phyloP scores from a whole-genome alignment of 2,329 filamentous ascomycete species.

The Simplicillium aogashimaense region DNA sequence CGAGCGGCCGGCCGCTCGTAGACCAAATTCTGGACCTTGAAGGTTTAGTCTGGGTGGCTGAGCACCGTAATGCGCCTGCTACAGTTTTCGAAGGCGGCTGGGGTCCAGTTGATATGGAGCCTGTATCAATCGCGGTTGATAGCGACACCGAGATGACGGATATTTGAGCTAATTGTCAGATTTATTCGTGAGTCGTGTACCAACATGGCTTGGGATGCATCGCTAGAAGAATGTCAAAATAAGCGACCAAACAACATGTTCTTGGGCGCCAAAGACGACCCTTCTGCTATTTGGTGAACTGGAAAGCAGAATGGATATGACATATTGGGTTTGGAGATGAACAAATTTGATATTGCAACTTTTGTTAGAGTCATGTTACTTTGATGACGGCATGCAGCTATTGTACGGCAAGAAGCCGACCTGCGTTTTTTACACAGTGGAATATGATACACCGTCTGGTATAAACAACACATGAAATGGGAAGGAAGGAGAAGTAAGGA shows the following conservation, averaged over 20 bases:
- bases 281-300: neutral
- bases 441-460: no score
- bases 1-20: constrained; percentile 61
- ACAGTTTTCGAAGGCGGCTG: constrained; percentile 94
- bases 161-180: constrained; percentile 25
- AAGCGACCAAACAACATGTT: constrained; percentile 5
- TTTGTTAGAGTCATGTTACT: no score
- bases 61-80: constrained; percentile 73
- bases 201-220: neutral
- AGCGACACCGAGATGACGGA: constrained; percentile 51
- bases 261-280: no score
- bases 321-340: neutral
- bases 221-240: neutral
- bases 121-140: constrained; percentile 24
- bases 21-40: constrained; percentile 63
- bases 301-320: neutral
- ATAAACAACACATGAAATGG: neutral
- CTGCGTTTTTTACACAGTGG: no score
- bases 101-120: constrained; percentile 59
- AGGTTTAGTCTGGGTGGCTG: constrained; percentile 71
- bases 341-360: no score
- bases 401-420: neutral
- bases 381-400: no score
- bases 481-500: neutral
- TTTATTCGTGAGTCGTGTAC: neutral